These are phyloP conservation scores for Medicago arabica DNA, from an alignment of 306 rosid species.

Conservation along the genomic window DNA sequence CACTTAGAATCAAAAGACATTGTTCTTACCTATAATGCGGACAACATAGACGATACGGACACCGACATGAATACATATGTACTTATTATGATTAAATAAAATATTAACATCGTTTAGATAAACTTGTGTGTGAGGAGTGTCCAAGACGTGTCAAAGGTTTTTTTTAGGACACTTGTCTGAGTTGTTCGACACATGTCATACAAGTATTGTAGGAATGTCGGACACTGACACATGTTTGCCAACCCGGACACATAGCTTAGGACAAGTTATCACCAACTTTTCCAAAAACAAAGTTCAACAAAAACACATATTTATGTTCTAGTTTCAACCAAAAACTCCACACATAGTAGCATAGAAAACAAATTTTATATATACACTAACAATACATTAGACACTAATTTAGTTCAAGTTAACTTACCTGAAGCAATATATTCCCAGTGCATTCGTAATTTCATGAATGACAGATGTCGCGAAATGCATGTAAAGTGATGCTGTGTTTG, in stretches of 20 bases:
- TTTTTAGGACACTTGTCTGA: no score
- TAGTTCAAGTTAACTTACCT: conserved; percentile 61
- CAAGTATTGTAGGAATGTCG: no score
- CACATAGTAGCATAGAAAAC: background rate
- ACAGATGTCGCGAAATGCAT: conserved; percentile 83
- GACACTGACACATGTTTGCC: no score
- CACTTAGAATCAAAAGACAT: conserved; percentile 22
- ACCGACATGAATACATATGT: no score
- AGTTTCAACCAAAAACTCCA: conserved; percentile 18
- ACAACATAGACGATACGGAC: no score
- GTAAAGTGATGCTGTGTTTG: conserved; percentile 70
- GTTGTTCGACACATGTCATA: no score
- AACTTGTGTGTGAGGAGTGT: no score
- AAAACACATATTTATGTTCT: background rate
- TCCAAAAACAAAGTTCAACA: background rate
- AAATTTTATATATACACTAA: no score
- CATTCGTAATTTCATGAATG: conserved; percentile 76
- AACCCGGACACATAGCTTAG: background rate
- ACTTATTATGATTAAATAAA: no score
- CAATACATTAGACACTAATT: background rate
- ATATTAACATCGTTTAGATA: no score
- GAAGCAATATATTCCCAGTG: conserved; percentile 93
- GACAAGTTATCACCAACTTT: background rate
- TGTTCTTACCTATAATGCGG: background rate
- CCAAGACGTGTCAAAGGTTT: no score